Evolutionary conservation across 176 grass and related monocot genomes (phyloP).

Genomic region (Themeda triandra): DNA sequence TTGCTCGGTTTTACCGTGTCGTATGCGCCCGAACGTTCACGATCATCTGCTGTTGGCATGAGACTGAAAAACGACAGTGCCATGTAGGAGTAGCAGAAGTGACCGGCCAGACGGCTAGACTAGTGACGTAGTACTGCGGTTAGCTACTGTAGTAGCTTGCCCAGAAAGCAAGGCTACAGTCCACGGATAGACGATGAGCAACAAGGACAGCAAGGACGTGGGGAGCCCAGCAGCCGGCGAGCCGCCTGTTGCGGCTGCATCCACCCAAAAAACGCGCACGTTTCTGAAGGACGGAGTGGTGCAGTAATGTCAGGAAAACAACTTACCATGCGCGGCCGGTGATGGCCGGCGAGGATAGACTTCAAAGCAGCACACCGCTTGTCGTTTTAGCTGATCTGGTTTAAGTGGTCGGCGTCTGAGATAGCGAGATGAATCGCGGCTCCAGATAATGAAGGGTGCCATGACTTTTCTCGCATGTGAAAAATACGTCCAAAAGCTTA

Average conservation of each 20-base stretch:
- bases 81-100: no score
- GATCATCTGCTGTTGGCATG: no score
- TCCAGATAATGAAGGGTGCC: no score
- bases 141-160: no score
- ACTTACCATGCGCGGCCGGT: neutral
- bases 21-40: no score
- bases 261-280: neutral
- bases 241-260: neutral
- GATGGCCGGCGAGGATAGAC: neutral
- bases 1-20: no score
- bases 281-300: neutral
- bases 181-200: no score
- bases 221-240: no score
- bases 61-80: no score
- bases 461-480: neutral
- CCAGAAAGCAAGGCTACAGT: neutral
- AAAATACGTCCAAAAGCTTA: neutral
- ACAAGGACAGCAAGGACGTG: no score
- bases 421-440: neutral
- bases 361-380: neutral
- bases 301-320: conserved; percentile 14
- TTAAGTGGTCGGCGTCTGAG: neutral
- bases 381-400: neutral
- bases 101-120: no score
- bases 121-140: no score